Evolutionary conservation across 164 flowering plant species (phyloP).

Genomic region (Warburgia ugandensis): DNA sequence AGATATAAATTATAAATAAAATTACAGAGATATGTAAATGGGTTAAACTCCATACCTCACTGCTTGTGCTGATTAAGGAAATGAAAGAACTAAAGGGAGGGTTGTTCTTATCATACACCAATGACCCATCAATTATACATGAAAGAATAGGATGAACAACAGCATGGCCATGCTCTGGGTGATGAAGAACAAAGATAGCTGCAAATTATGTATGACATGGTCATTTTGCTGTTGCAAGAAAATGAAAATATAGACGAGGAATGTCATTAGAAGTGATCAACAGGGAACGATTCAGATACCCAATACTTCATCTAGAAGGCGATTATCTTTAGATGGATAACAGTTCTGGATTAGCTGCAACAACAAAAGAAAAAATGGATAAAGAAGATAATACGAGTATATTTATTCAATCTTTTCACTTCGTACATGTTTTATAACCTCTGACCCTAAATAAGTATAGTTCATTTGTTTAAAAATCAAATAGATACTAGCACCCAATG

Average conservation of each 20-base stretch:
- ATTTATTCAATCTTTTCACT: too few species aligned
- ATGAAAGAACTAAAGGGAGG: slow-evolving; percentile 92
- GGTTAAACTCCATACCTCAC: slow-evolving; percentile 48
- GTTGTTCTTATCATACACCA: slow-evolving; percentile 56
- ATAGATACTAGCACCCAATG: too few species aligned
- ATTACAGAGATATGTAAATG: neutral
- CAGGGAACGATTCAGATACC: slow-evolving; percentile 42
- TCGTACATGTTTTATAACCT: too few species aligned
- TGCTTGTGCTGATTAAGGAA: slow-evolving; percentile 75
- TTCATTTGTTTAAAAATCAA: too few species aligned
- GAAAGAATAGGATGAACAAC: slow-evolving; percentile 92
- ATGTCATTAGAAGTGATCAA: too few species aligned
- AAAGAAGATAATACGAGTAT: too few species aligned
- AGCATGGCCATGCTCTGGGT: slow-evolving; percentile 97
- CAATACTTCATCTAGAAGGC: slow-evolving; percentile 88
- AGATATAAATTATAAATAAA: neutral
- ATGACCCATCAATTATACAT: slow-evolving; percentile 73
- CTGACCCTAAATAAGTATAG: too few species aligned
- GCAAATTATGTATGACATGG: slow-evolving; percentile 18
- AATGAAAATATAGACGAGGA: neutral
- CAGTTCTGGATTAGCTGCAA: slow-evolving; percentile 68
- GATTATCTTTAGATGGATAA: slow-evolving; percentile 67
- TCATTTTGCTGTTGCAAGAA: slow-evolving; percentile 4
- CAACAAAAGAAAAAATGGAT: neutral
- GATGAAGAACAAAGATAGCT: slow-evolving; percentile 97